These are phyloP conservation scores for Lactarius hatsudake DNA, from an alignment of 768 basidiomycete species.

Conservation along the genomic window DNA sequence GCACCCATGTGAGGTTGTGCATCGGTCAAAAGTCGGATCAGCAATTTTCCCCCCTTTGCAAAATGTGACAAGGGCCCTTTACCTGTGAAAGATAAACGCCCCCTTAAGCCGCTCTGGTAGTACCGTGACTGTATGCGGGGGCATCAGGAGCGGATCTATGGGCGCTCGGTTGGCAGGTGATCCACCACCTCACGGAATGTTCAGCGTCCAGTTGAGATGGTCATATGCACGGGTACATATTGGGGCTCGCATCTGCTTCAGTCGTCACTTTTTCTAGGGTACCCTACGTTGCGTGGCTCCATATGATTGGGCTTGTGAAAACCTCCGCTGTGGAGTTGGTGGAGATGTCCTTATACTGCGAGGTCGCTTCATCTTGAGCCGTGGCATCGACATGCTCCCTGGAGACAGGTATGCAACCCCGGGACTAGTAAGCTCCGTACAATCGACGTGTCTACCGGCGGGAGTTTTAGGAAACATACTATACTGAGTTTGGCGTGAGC, in stretches of 20 bases:
- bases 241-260: not conserved
- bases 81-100: not conserved
- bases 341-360: not conserved
- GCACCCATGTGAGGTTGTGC: not conserved
- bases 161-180: not conserved
- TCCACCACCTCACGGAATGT: not conserved
- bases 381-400: not conserved
- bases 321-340: not conserved
- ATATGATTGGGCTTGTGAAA: conserved; percentile 8
- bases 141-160: not conserved
- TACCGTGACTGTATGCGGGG: not conserved
- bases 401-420: not conserved
- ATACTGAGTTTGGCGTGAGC: not conserved
- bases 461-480: not conserved
- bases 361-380: not conserved
- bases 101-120: not conserved
- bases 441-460: not conserved
- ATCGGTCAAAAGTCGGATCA: not conserved
- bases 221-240: not conserved
- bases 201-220: not conserved
- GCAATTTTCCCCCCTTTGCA: not conserved
- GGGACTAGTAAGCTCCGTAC: not conserved
- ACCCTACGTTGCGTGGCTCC: conserved; percentile 3
- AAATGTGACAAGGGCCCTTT: not conserved
- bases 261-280: not conserved